These are phyloP conservation scores for Ajuga chamaepitys DNA, from an alignment of 257 asterid species.

Conservation along the genomic window DNA sequence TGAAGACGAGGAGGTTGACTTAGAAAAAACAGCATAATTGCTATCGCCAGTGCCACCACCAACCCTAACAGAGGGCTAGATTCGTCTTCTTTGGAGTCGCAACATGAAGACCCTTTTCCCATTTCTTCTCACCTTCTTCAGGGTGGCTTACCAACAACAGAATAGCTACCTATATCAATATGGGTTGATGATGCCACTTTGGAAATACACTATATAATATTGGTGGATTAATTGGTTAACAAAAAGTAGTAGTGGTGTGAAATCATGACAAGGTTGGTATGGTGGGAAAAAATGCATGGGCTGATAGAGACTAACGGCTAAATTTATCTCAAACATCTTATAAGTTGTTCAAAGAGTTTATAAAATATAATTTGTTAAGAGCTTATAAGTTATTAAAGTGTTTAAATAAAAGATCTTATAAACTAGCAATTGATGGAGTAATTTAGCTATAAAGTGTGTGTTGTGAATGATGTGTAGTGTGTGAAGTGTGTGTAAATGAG, in stretches of 20 bases:
- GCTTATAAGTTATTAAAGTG: too few species aligned
- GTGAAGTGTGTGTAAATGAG: too few species aligned
- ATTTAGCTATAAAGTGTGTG: too few species aligned
- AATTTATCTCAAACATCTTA: too few species aligned
- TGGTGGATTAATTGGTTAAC: not conserved
- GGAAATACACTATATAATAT: not conserved
- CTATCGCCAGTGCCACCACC: slow-evolving; percentile 17
- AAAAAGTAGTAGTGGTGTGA: not conserved
- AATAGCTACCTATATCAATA: too few species aligned
- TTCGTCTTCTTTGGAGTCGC: slow-evolving; percentile 10
- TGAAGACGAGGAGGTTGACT: slow-evolving; percentile 16
- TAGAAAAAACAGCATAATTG: slow-evolving; percentile 11
- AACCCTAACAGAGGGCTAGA: slow-evolving; percentile 13
- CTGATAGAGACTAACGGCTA: not conserved
- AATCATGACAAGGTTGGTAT: slow-evolving; percentile 4
- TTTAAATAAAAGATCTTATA: too few species aligned
- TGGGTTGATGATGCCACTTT: not conserved
- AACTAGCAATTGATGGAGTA: too few species aligned
- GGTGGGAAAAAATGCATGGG: not conserved
- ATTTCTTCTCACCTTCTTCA: slow-evolving; percentile 1
- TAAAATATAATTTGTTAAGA: too few species aligned
- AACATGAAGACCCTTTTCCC: slow-evolving; percentile 25
- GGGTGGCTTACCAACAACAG: not conserved
- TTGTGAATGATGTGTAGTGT: too few species aligned
- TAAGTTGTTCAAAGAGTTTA: too few species aligned